Evolutionary conservation across 495 filamentous ascomycete species (phyloP).

Genomic region (Penicillium canescens): DNA sequence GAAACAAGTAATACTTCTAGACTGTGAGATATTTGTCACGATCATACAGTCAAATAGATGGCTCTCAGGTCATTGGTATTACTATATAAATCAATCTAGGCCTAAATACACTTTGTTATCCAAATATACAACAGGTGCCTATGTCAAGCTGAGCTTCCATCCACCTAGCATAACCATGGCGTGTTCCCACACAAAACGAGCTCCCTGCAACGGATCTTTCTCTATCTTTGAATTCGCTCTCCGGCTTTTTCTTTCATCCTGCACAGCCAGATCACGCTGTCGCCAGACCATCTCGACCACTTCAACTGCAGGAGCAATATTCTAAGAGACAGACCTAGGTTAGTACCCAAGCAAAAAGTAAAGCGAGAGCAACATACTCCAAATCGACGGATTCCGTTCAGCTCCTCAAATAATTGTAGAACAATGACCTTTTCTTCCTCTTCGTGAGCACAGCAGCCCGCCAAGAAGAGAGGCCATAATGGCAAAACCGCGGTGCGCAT

Average conservation of each 20-base stretch:
- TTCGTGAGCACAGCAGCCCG: slow-evolving; percentile 20
- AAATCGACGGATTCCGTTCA: slow-evolving; percentile 10
- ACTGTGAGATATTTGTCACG: not conserved
- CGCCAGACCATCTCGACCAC: slow-evolving; percentile 27
- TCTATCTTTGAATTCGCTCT: not conserved
- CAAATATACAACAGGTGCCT: not conserved
- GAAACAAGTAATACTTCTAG: slow-evolving; percentile 16
- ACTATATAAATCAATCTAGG: no score
- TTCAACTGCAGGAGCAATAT: slow-evolving; percentile 35
- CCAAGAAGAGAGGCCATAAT: slow-evolving; percentile 28
- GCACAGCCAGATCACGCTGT: slow-evolving; percentile 18
- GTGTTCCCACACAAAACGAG: slow-evolving; percentile 33
- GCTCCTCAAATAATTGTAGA: slow-evolving; percentile 20
- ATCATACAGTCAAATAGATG: not conserved
- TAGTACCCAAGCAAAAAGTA: slow-evolving; percentile 14
- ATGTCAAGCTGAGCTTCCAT: slow-evolving; percentile 28
- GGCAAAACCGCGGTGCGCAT: slow-evolving; percentile 24
- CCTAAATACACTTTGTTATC: no score
- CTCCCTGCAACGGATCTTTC: slow-evolving; percentile 4
- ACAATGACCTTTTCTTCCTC: slow-evolving; percentile 22
- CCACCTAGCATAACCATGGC: slow-evolving; percentile 30
- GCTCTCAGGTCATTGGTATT: no score
- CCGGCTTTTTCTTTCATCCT: slow-evolving; percentile 24
- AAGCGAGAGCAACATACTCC: slow-evolving; percentile 10
- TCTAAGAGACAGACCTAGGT: slow-evolving; percentile 16